Evolutionary conservation across 139 green algal genomes (phyloP), one percentile per base, ranked within the genome.

Genomic region (Micromonas commoda): DNA sequence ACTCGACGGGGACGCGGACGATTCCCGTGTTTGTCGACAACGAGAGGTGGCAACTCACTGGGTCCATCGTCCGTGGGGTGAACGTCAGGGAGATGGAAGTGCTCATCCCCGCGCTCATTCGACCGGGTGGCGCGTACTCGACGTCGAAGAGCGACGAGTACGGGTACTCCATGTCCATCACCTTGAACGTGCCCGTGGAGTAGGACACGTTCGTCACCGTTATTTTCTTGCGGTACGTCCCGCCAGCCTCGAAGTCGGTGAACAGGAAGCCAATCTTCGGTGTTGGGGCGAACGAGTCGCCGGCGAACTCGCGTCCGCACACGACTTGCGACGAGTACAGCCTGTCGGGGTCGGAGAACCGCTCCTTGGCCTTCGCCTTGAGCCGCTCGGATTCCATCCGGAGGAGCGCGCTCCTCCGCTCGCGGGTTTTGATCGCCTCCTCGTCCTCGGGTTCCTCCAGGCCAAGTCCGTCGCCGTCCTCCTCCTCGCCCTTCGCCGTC

Each of bases 191-290:
- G 57, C 72, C 76, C 54, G 69, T 67, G 6, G 53, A 54, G 70
- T 52, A 79, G 6, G 54, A 76, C 35, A 79, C 78, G 71, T 83
- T 83, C n/a, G 78, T 83, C 29, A 83, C 57, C 78, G 45, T 53
- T 2, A 83, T 60, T 32, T 66, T 32, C 60, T 74, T 16, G 23
- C 9, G 64, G 60, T 83, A 79, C 60, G 20, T 69, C 38, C 69
- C 23, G 35, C 69, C 78, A 28, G 78, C 53, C 3, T 79, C 78
- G 34, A 83, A 83, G 61, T 83, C 78, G 13, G 24, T 31, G 61
- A 79, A 83, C 2, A 66, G 19, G 26, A 83, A 60, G 31, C n/a
- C n/a, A n/a, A 69, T 32, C 3, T 34, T 20, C 13, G 78, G 78
- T 2, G 24, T 77, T 26, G 69, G 3, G 9, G 76, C 6, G 64